Evolutionary conservation across 2,329 filamentous ascomycete genomes (phyloP).

Genomic region (Claviceps sp.): DNA sequence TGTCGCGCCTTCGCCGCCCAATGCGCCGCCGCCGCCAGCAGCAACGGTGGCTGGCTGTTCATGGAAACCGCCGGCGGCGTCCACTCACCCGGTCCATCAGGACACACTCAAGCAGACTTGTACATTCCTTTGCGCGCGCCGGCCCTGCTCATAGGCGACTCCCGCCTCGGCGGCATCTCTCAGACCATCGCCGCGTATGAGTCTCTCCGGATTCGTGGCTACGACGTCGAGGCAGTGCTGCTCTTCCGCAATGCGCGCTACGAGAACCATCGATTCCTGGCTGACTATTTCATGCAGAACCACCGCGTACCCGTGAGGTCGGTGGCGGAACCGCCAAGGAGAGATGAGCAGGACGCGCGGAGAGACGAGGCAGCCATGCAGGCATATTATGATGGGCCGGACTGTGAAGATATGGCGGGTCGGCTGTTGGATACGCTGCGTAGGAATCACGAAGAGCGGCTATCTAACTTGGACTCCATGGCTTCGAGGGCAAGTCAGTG

Average conservation of each 20-base stretch:
- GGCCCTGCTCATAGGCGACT: conserved; percentile 60
- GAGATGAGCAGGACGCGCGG: conserved; percentile 19
- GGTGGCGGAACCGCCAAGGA: conserved; percentile 45
- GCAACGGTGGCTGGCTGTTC: conserved; percentile 47
- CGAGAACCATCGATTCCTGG: conserved; percentile 54
- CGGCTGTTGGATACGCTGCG: conserved; percentile 38
- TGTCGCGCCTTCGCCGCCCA: conserved; percentile 24
- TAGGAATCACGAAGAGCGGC: conserved; percentile 38
- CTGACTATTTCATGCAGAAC: conserved; percentile 49
- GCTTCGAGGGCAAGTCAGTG: conserved; percentile 42
- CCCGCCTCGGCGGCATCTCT: conserved; percentile 65
- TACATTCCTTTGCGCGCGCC: conserved; percentile 64
- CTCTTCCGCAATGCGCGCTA: conserved; percentile 55
- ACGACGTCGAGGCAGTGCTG: conserved; percentile 58
- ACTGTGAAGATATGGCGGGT: conserved; percentile 23
- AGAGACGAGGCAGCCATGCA: conserved; percentile 45
- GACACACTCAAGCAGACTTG: conserved; percentile 58
- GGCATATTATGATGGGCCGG: conserved; percentile 46
- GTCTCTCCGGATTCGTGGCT: conserved; percentile 63
- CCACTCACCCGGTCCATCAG: conserved; percentile 64
- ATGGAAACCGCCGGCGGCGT: conserved; percentile 76
- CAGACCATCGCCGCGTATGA: conserved; percentile 71
- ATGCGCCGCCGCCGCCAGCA: conserved; percentile 27
- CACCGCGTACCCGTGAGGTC: conserved; percentile 43
- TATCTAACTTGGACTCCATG: conserved; percentile 48